These are phyloP conservation scores for Leptographium radiaticola DNA, from an alignment of 2,329 filamentous ascomycete genomes.

Conservation along the genomic window DNA sequence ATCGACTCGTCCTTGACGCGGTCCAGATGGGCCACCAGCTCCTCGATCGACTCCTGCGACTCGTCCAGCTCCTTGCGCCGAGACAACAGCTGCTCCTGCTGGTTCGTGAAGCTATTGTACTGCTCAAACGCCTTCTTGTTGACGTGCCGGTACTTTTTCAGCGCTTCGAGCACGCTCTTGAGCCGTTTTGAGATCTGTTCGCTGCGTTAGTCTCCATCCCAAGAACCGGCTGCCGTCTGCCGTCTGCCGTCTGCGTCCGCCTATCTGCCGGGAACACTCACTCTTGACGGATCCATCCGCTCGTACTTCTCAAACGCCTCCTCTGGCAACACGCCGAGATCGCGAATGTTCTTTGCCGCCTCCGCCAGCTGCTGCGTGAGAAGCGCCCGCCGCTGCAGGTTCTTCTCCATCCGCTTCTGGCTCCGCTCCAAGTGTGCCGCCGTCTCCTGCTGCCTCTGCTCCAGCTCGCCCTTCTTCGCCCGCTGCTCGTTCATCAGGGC, in stretches of 20 bases:
- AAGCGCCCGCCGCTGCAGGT: constrained; percentile 74
- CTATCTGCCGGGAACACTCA: constrained; percentile 28
- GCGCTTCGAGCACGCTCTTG: constrained; percentile 79
- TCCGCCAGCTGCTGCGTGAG: constrained; percentile 66
- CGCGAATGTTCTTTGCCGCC: constrained; percentile 77
- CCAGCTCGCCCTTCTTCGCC: constrained; percentile 44
- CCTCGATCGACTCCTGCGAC: constrained; percentile 77
- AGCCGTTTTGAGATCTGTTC: constrained; percentile 49
- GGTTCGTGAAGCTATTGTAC: constrained; percentile 91
- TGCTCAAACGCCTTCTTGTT: constrained; percentile 99
- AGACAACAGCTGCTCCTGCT: constrained; percentile 75
- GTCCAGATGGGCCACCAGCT: constrained; percentile 84
- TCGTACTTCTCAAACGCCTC: constrained; percentile 89
- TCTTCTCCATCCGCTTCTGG: constrained; percentile 85
- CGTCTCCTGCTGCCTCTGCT: constrained; percentile 62
- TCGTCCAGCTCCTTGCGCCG: constrained; percentile 78
- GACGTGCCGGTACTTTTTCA: constrained; percentile 95
- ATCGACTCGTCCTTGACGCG: constrained; percentile 96
- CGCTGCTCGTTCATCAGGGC: constrained; percentile 43
- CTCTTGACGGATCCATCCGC: constrained; percentile 64
- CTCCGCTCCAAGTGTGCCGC: constrained; percentile 68
- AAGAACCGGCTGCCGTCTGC: background rate
- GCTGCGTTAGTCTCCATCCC: background rate
- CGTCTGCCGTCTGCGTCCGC: background rate
- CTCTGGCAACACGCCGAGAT: constrained; percentile 84